A percentile compares a stretch with the other conserved stretches of the same genome.
These are phyloP conservation scores for Solanum phureja DNA, from an alignment of 257 asterid species.

Conservation along the genomic window DNA sequence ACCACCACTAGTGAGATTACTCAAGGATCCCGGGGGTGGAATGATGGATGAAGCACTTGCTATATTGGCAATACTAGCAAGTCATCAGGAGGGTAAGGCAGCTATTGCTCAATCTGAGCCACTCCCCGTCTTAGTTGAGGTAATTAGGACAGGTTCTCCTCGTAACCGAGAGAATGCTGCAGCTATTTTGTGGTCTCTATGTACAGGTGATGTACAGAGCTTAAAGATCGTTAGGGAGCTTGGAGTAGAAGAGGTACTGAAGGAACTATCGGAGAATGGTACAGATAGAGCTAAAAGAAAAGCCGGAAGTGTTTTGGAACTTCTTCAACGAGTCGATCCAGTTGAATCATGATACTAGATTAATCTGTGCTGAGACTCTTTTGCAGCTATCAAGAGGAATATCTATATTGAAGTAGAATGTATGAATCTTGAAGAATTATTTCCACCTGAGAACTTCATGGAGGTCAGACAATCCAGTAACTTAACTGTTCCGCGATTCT, in stretches of 20 bases:
- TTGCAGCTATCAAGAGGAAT: not conserved
- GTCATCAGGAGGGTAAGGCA: conserved; percentile 78
- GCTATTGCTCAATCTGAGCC: conserved; percentile 73
- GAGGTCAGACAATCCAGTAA: not conserved
- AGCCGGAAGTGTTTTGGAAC: conserved; percentile 73
- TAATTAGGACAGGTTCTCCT: conserved; percentile 74
- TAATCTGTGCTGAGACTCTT: not conserved
- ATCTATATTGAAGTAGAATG: not conserved
- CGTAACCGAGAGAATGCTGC: conserved; percentile 86
- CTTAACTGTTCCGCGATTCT: not conserved
- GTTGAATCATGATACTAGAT: conserved; percentile 23
- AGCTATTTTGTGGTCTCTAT: conserved; percentile 73
- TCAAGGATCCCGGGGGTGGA: conserved; percentile 84
- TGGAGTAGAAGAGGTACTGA: conserved; percentile 77
- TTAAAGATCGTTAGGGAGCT: conserved; percentile 51
- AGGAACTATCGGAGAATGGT: conserved; percentile 72
- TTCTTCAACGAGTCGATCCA: conserved; percentile 47
- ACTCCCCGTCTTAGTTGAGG: conserved; percentile 49
- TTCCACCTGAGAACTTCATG: not conserved
- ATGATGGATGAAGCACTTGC: conserved; percentile 96
- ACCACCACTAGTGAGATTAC: conserved; percentile 56
- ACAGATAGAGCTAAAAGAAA: conserved; percentile 92
- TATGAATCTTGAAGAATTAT: not conserved
- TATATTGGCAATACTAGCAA: conserved; percentile 74
- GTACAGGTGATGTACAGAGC: conserved; percentile 45